Evolutionary conservation across 2,329 filamentous ascomycete species (phyloP), one percentile per base, ranked within the genome.

Genomic region (Akanthomyces lecanii): DNA sequence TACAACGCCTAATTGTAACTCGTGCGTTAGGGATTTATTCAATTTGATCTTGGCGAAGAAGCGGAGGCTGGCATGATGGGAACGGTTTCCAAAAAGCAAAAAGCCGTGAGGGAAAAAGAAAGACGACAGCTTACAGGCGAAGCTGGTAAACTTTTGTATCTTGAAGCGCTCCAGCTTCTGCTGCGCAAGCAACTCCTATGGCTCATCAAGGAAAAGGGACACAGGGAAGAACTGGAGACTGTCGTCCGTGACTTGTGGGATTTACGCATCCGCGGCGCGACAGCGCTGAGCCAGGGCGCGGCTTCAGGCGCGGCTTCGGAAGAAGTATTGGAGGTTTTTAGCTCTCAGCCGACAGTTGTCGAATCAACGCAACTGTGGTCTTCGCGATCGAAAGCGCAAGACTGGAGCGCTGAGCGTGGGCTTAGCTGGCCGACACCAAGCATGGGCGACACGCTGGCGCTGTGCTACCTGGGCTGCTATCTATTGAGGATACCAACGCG

Each of bases 201-300:
- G 81, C 79, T 98, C 36, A 79, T 96, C 16, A 78, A 84, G 25
- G 78, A 81, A 6, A 87, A 87, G 71, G 83, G 84, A 0, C 82
- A 95, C 54, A 87, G 89, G 1, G 74, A 79, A 5, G 89, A 96
- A 69, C 80, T 97, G 14, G 92, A 96, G 79, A 87, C 79, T 8
- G 81, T 96, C 11, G 86, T 96, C 5, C 85, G 87, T 64, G 92
- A 97, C 72, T 82, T 99, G 16, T 99, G 95, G 94, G 82, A 88
- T 59, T 77, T 97, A 57, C 85, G 91, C 5, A 78, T 81, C 2
- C 76, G 82, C 44, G 77, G 76, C 23, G 76, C 71, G 74, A 68
- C 79, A 66, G 40, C 78, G 74, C 52, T 76, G 71, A 67, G 61
- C 2, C 61, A 57, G 2, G 53, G 53, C 45, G 30, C 30, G 7